A percentile compares a stretch with the other conserved stretches of the same genome.
Conservation (phyloP, 2,329 filamentous ascomycete species). For the Penicillium italicum region DNA sequence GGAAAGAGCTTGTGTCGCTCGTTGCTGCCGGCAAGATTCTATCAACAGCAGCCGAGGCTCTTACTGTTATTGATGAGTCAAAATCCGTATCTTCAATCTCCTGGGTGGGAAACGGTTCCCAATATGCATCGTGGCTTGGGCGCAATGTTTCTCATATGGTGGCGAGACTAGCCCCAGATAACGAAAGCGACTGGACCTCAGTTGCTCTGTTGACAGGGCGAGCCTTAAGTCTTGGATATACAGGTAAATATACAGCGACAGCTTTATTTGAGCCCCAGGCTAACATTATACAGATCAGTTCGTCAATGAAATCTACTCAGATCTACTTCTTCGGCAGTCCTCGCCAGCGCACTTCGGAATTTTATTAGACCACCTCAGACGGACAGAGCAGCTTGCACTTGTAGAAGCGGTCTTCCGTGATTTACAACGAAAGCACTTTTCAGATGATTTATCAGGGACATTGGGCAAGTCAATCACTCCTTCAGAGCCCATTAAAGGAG, state of each 20-base stretch:
- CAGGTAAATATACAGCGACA: constrained; percentile 48
- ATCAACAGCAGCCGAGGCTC: constrained; percentile 55
- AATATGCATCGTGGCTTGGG: constrained; percentile 70
- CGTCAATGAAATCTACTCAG: constrained; percentile 39
- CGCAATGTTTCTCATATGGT: constrained; percentile 53
- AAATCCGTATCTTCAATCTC: constrained; percentile 24
- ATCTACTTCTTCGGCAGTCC: constrained; percentile 31
- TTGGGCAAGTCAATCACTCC: constrained; percentile 7
- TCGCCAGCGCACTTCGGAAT: constrained; percentile 31
- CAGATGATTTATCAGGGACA: constrained; percentile 16
- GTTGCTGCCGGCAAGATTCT: constrained; percentile 60
- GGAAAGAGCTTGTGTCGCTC: constrained; percentile 61
- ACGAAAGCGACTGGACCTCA: constrained; percentile 32
- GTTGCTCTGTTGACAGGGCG: constrained; percentile 52
- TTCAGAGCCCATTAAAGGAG: constrained; percentile 50
- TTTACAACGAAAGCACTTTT: constrained; percentile 42
- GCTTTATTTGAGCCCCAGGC: background rate
- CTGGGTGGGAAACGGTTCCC: constrained; percentile 64
- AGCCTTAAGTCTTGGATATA: constrained; percentile 67
- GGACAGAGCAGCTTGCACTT: constrained; percentile 48
- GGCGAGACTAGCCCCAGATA: constrained; percentile 40
- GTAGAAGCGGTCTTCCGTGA: constrained; percentile 47
- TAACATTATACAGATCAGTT: constrained; percentile 37
- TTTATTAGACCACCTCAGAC: constrained; percentile 44
- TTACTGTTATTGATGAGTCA: constrained; percentile 37